Percentiles rank a stretch among this genome's conserved stretches.
Evolutionary conservation across 2,329 filamentous ascomycete species (phyloP).

Genomic region (Epichloe bromicola): DNA sequence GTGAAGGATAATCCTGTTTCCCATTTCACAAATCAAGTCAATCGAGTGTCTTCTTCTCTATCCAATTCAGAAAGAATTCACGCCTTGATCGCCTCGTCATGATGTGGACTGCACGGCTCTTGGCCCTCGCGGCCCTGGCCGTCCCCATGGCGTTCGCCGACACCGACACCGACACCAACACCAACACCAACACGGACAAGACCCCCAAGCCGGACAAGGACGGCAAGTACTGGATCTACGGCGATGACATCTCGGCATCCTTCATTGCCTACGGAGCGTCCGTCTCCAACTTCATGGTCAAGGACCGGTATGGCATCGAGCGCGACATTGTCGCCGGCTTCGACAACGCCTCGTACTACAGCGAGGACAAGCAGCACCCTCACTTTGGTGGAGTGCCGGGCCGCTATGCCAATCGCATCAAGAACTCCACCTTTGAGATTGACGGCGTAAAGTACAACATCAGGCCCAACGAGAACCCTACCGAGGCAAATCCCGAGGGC

Average conservation of each 20-base stretch:
- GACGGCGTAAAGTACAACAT: constrained; percentile 49
- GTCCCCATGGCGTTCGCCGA: constrained; percentile 8
- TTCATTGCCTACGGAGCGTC: constrained; percentile 68
- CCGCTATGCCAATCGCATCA: constrained; percentile 71
- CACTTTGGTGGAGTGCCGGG: constrained; percentile 64
- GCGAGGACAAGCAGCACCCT: constrained; percentile 48
- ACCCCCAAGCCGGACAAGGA: constrained; percentile 34
- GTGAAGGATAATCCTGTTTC: background rate
- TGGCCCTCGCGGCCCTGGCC: constrained; percentile 9
- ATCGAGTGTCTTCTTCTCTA: background rate
- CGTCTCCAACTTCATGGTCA: constrained; percentile 57
- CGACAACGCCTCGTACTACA: constrained; percentile 64
- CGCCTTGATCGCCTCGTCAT: constrained; percentile 7
- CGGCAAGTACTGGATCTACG: constrained; percentile 60
- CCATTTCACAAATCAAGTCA: background rate
- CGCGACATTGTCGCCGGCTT: constrained; percentile 63
- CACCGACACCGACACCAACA: background rate
- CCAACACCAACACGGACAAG: constrained; percentile 6
- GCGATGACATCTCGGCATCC: constrained; percentile 50
- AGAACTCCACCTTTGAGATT: constrained; percentile 59
- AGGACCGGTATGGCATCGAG: constrained; percentile 53
- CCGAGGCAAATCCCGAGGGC: constrained; percentile 34
- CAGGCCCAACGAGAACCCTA: constrained; percentile 50
- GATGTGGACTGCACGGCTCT: constrained; percentile 10
- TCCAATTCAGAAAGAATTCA: background rate